Conservation (phyloP, 495 filamentous ascomycete species). For the Annulohypoxylon maeteangense region DNA sequence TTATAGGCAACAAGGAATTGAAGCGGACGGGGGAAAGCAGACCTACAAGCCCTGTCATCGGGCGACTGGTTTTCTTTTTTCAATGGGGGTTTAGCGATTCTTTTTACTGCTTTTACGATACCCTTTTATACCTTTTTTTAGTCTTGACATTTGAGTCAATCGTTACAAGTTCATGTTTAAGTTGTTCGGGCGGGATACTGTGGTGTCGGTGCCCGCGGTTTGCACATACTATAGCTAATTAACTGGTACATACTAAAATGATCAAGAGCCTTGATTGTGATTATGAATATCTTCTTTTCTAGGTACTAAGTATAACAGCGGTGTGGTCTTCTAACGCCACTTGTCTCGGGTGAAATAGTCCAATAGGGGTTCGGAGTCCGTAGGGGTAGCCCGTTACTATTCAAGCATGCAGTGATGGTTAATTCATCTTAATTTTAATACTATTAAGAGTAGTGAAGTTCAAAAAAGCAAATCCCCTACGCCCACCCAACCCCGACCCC, state of each 20-base stretch:
- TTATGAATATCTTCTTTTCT: neutral
- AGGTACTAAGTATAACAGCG: neutral
- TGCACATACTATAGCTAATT: neutral
- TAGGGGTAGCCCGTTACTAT: too few species aligned
- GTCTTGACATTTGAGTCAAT: neutral
- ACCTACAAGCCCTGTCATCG: neutral
- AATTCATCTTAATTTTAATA: neutral
- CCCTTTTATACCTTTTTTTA: slow-evolving; percentile 22
- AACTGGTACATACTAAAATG: neutral
- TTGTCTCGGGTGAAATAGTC: neutral
- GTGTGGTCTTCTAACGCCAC: neutral
- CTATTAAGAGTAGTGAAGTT: slow-evolving; percentile 4
- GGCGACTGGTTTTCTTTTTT: neutral
- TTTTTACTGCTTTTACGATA: slow-evolving; percentile 28
- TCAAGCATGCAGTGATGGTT: too few species aligned
- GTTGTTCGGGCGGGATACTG: neutral
- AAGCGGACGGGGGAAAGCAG: neutral
- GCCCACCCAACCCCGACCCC: neutral
- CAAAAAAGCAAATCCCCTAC: slow-evolving; percentile 3
- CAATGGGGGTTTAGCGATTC: neutral
- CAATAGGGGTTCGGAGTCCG: neutral
- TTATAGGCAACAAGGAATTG: neutral
- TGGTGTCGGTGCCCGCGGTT: neutral
- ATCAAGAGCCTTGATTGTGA: neutral
- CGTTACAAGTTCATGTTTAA: neutral